Evolutionary conservation across 2,329 filamentous ascomycete species (phyloP), one percentile per base, ranked within the genome.

Genomic region (Thelonectria blattea): DNA sequence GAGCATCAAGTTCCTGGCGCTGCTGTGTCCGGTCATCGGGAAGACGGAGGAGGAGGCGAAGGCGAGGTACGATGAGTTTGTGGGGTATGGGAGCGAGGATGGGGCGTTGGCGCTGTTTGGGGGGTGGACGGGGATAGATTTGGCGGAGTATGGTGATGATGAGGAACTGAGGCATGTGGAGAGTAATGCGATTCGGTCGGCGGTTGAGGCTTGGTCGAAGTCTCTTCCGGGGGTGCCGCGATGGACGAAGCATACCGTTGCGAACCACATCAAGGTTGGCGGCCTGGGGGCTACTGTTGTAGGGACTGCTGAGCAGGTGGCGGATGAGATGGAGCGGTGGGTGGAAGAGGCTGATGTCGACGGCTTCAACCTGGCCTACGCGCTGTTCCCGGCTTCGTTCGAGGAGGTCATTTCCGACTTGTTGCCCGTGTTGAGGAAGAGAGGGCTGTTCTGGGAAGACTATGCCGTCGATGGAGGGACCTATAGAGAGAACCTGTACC

Each of bases 111-210:
- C 87, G 0, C 73, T 90, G 2, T 90, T 90, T 64, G 85, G 87
- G 2, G 87, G 87, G 0, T 89, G 86, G 86, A 88, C 87, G 0
- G 87, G 87, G 0, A 87, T 89, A 48, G 85, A 90, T 69, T 75
- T 90, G 22, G 78, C 80, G 7, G 76, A 81, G 45, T 89, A 88
- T 64, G 82, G 76, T 0, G 86, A 89, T 24, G 86, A 89, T 43
- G 82, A 89, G 68, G 87, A 90, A 70, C 74, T 90, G 52, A 75
- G 85, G 12, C 77, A 84, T 56, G 84, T 88, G n/a, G 81, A 87
- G 71, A 83, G 82, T 61, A 85, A 88, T 70, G 86, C 85, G 0
- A 86, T 88, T 52, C 76, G 80, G n/a, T 82, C 78, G 0, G 81
- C 81, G 1, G 81, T 81, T 0, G 77, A 81, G 46, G 74, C 74